A percentile compares a stretch with the other conserved stretches of the same genome.
Conservation (phyloP, 2,329 filamentous ascomycete species). For the Cordyceps farinosa region DNA sequence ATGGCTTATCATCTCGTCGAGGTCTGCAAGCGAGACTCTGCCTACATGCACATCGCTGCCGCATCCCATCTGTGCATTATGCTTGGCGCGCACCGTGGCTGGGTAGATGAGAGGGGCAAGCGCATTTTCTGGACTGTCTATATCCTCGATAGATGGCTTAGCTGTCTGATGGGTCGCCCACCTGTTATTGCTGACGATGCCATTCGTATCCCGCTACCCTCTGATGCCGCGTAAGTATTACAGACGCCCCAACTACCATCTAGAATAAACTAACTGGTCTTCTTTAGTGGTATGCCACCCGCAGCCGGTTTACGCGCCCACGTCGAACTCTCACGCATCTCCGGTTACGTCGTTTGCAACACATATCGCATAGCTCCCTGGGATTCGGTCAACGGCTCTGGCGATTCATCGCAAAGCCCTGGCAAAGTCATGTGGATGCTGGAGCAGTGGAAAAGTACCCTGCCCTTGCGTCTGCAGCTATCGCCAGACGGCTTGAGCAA, state of each 20-base stretch:
- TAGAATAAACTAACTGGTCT: neutral
- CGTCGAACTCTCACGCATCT: slow-evolving; percentile 45
- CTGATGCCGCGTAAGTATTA: slow-evolving; percentile 38
- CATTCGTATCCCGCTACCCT: slow-evolving; percentile 41
- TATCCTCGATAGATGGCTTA: slow-evolving; percentile 46
- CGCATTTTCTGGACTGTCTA: slow-evolving; percentile 52
- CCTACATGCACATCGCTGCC: slow-evolving; percentile 41
- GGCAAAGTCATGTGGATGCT: slow-evolving; percentile 41
- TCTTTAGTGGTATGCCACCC: slow-evolving; percentile 39
- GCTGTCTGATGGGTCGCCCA: slow-evolving; percentile 48
- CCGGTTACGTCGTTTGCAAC: slow-evolving; percentile 46
- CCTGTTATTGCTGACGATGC: slow-evolving; percentile 45
- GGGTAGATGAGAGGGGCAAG: slow-evolving; percentile 41
- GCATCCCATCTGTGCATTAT: slow-evolving; percentile 34
- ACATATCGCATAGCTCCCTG: slow-evolving; percentile 40
- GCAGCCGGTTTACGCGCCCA: slow-evolving; percentile 43
- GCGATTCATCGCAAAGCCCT: slow-evolving; percentile 31
- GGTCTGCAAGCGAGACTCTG: slow-evolving; percentile 46
- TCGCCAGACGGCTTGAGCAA: slow-evolving; percentile 32
- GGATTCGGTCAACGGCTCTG: slow-evolving; percentile 21
- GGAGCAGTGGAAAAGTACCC: slow-evolving; percentile 37
- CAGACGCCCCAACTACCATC: slow-evolving; percentile 6
- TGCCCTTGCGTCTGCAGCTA: slow-evolving; percentile 39
- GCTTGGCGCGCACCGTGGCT: slow-evolving; percentile 45
- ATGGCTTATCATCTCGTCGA: slow-evolving; percentile 49